A percentile compares a stretch with the other conserved stretches of the same genome.
Evolutionary conservation across 2,329 filamentous ascomycete genomes (phyloP).

Genomic region (Pseudocercospora fuligena): DNA sequence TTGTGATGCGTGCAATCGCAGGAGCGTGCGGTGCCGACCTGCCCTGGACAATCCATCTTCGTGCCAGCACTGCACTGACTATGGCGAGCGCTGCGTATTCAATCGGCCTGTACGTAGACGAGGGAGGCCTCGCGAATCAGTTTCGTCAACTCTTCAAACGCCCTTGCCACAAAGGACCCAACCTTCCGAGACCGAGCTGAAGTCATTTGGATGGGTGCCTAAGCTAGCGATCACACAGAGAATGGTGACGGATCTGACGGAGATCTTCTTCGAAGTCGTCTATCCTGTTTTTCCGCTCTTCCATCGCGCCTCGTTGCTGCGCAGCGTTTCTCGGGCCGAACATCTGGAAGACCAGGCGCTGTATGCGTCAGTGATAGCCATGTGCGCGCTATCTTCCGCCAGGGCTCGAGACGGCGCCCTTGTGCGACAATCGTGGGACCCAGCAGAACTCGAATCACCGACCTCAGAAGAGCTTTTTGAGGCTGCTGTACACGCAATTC

Average conservation of each 20-base stretch:
- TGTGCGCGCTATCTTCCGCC: slow-evolving; percentile 53
- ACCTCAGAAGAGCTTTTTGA: slow-evolving; percentile 47
- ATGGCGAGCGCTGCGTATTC: slow-evolving; percentile 51
- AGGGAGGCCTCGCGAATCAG: slow-evolving; percentile 2
- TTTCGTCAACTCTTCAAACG: background rate
- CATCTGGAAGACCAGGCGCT: slow-evolving; percentile 47
- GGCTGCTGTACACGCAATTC: slow-evolving; percentile 42
- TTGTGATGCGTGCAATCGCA: background rate
- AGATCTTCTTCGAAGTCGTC: slow-evolving; percentile 57
- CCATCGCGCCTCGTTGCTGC: slow-evolving; percentile 48
- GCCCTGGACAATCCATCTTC: background rate
- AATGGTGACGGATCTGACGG: slow-evolving; percentile 48
- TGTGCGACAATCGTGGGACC: slow-evolving; percentile 39
- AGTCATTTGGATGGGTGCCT: slow-evolving; percentile 34
- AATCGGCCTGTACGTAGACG: slow-evolving; percentile 39
- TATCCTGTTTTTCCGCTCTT: slow-evolving; percentile 59
- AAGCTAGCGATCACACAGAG: slow-evolving; percentile 27
- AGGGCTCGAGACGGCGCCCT: slow-evolving; percentile 54
- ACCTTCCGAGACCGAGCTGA: background rate
- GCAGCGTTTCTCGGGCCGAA: slow-evolving; percentile 47
- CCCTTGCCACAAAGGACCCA: background rate
- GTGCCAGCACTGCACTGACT: slow-evolving; percentile 54
- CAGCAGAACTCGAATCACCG: slow-evolving; percentile 35
- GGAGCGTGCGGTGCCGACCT: background rate
- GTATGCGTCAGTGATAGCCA: slow-evolving; percentile 54